Evolutionary conservation across 169 alveolate species (phyloP), one percentile per base, ranked within the genome.

Genomic region (Amoebophrya sp.): DNA sequence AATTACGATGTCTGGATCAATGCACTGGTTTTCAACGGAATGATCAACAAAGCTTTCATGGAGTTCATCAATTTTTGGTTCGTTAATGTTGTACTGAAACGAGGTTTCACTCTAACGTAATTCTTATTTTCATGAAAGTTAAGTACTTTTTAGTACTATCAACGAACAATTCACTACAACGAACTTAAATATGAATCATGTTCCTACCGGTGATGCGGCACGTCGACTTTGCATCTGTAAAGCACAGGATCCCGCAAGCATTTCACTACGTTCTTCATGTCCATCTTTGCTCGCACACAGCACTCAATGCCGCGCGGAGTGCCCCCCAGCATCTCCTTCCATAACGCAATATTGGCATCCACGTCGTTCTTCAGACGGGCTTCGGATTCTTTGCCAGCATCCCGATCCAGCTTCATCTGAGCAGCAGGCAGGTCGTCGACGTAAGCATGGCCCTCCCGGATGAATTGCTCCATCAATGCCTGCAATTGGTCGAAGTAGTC

Each of bases 231-330:
- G 94, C 98, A 97, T 78, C 99, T 95, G 94, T 98, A 99, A 91
- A 98, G 94, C 14, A 98, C 99, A 33, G 99, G 99, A 92, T 99
- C 99, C 93, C 99, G 97, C 97, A 98, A 95, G 93, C 99, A 98
- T 93, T 98, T 98, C 94, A 98, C 98, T 78, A 96, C 95, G 93
- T 96, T 94, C 92, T 96, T 95, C 99, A 98, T 98, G 95, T 98
- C 97, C 65, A 99, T 97, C 94, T 98, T 98, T 10, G 99, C 99
- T 90, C 99, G 97, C 39, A 98, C 97, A 93, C 99, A 98, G 96
- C 97, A 98, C 89, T 95, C 97, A 93, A 94, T 95, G 23, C 98
- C 98, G 40, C 94, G 96, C 76, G 94, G 97, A 24, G 97, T 94
- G 36, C 99, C 99, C 92, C 95, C 94, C 36, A 94, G 91, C 97